Evolutionary conservation across 192 early-diverging fungal species (phyloP).

Genomic region (Backusella macrospora): DNA sequence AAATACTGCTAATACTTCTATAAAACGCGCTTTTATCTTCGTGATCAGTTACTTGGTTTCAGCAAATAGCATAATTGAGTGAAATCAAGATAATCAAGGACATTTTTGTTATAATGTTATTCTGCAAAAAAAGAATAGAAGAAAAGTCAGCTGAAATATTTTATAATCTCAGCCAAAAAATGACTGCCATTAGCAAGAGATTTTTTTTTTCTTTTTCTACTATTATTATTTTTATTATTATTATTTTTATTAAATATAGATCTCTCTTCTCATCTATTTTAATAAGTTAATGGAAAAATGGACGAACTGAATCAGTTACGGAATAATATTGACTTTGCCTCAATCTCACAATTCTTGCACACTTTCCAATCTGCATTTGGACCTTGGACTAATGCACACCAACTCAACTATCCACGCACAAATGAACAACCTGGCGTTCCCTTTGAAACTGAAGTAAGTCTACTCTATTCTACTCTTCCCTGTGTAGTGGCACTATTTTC

Average conservation of each 20-base stretch:
- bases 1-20: too few species aligned
- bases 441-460: constrained; percentile 41
- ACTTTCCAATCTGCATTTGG: constrained; percentile 60
- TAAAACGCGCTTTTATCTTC: too few species aligned
- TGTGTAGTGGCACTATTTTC: neutral
- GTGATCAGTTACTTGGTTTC: too few species aligned
- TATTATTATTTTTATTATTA: neutral
- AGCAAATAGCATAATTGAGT: too few species aligned
- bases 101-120: too few species aligned
- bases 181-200: neutral
- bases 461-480: neutral
- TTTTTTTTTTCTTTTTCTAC: constrained; percentile 21
- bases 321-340: constrained; percentile 65
- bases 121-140: too few species aligned
- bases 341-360: constrained; percentile 71
- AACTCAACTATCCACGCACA: neutral
- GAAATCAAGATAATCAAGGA: too few species aligned
- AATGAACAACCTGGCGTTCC: constrained; percentile 17
- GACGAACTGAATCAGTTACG: constrained; percentile 38
- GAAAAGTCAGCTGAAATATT: too few species aligned
- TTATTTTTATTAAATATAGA: neutral
- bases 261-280: neutral
- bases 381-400: constrained; percentile 37
- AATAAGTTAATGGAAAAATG: neutral
- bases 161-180: neutral